phyloP scores from a whole-genome alignment of 768 basidiomycete species.

The Hemileccinum rubropunctum region DNA sequence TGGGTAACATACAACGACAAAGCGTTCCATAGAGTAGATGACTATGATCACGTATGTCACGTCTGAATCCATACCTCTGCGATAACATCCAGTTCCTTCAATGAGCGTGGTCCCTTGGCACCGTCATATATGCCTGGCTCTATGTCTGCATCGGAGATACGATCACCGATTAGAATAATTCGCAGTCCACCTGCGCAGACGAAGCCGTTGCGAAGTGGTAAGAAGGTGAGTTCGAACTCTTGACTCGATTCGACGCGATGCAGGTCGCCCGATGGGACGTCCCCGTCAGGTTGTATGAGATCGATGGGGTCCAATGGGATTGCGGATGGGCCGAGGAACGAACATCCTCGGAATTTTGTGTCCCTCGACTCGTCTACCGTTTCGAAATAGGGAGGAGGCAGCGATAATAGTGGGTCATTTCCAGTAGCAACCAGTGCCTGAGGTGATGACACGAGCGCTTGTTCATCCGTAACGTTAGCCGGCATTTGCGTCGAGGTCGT shows the following conservation, averaged over 20 bases:
- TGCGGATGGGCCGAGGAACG: slow-evolving; percentile 52
- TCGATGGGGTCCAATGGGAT: slow-evolving; percentile 45
- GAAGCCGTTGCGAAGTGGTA: slow-evolving; percentile 61
- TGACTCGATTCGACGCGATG: slow-evolving; percentile 41
- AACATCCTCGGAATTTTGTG: slow-evolving; percentile 32
- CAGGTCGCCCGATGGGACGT: slow-evolving; percentile 4
- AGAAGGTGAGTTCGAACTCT: slow-evolving; percentile 63
- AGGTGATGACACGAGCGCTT: slow-evolving; percentile 12
- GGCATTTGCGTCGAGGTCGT: slow-evolving; percentile 7
- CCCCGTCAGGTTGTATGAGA: slow-evolving; percentile 19
- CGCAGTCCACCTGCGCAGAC: slow-evolving; percentile 65
- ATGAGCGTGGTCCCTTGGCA: slow-evolving; percentile 39
- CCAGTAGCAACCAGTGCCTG: slow-evolving; percentile 4
- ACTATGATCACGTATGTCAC: slow-evolving; percentile 18
- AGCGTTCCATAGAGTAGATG: slow-evolving; percentile 10
- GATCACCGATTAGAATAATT: slow-evolving; percentile 62
- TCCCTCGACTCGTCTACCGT: slow-evolving; percentile 35
- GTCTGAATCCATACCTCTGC: slow-evolving; percentile 66
- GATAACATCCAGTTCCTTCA: slow-evolving; percentile 73
- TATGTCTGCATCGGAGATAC: slow-evolving; percentile 37
- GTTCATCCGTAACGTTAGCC: slow-evolving; percentile 4
- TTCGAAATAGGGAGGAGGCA: slow-evolving; percentile 50
- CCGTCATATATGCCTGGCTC: slow-evolving; percentile 22
- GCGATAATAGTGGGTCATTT: slow-evolving; percentile 14
- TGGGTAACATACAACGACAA: slow-evolving; percentile 6